A percentile compares a stretch with the other conserved stretches of the same genome.
Conservation (phyloP, 2,329 filamentous ascomycete species). For the Verticillium albo-atrum region DNA sequence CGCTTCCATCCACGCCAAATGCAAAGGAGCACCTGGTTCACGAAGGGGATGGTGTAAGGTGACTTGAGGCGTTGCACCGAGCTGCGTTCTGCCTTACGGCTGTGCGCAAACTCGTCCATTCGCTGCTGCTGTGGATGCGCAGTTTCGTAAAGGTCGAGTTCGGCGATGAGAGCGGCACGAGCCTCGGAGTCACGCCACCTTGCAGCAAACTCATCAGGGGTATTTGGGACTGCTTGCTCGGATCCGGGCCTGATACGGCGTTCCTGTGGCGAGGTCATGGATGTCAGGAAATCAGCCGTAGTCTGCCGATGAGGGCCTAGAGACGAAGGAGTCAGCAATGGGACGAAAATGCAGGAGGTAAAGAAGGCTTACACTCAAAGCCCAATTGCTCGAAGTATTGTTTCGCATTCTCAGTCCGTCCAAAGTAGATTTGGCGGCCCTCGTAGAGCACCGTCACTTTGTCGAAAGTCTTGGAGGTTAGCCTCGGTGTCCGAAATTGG, state of each 20-base stretch:
- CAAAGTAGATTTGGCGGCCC: slow-evolving; percentile 64
- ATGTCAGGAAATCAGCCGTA: slow-evolving; percentile 68
- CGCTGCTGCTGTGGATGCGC: slow-evolving; percentile 5
- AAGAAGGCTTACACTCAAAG: slow-evolving; percentile 39
- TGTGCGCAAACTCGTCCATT: slow-evolving; percentile 8
- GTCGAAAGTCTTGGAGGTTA: slow-evolving; percentile 45
- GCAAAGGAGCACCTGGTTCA: slow-evolving; percentile 55
- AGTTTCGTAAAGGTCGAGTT: slow-evolving; percentile 3
- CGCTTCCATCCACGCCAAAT: slow-evolving; percentile 63
- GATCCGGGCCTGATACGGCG: slow-evolving; percentile 54
- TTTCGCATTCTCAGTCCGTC: slow-evolving; percentile 51
- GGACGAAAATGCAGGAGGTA: rapidly evolving
- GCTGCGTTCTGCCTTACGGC: slow-evolving; percentile 30
- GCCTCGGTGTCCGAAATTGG: not conserved
- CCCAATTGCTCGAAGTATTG: slow-evolving; percentile 54
- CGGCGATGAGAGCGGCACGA: not conserved
- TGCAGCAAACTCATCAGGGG: slow-evolving; percentile 46
- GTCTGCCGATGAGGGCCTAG: slow-evolving; percentile 41
- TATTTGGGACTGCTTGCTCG: slow-evolving; percentile 48
- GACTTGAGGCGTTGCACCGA: slow-evolving; percentile 53
- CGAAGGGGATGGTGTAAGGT: slow-evolving; percentile 59
- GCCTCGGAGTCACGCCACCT: slow-evolving; percentile 8
- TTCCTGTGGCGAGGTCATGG: slow-evolving; percentile 61
- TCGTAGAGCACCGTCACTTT: slow-evolving; percentile 60
- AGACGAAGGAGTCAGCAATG: not conserved